phyloP scores from a whole-genome alignment of 805 yeast species.

The Metschnikowia continentalis region DNA sequence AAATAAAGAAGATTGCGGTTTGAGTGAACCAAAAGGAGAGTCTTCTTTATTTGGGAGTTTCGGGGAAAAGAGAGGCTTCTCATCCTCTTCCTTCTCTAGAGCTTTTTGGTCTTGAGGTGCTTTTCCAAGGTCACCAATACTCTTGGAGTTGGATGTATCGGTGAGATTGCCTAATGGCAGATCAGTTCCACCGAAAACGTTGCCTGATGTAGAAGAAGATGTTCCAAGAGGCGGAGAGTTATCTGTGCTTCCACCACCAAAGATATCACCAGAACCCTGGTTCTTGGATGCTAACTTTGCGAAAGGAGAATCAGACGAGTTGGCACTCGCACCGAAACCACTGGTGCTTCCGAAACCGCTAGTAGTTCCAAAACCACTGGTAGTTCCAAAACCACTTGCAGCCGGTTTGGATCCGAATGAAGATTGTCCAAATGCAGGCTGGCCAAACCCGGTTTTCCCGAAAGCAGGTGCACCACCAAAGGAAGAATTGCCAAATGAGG shows the following conservation, averaged over 20 bases:
- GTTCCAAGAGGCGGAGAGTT: neutral
- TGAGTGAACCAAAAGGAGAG: neutral
- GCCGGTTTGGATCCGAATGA: conserved; percentile 9
- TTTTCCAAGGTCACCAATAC: neutral
- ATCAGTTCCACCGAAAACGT: neutral
- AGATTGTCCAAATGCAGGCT: conserved; percentile 9
- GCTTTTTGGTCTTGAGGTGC: neutral
- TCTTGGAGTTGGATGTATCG: neutral
- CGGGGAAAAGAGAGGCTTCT: neutral
- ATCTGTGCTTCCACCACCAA: neutral
- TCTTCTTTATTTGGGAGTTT: neutral
- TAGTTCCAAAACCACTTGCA: neutral
- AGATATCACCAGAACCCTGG: neutral
- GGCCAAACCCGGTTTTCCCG: conserved; percentile 16
- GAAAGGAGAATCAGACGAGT: neutral
- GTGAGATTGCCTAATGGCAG: neutral
- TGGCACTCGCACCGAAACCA: neutral
- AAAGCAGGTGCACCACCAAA: conserved; percentile 1
- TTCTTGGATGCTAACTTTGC: neutral
- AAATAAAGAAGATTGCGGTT: neutral
- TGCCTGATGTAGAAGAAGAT: neutral
- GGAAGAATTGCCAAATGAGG: neutral
- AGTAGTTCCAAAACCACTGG: neutral
- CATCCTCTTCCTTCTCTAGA: neutral
- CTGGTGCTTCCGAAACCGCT: neutral